Conservation (phyloP, 148 eudicot species). For the Rhododendron simsii region DNA sequence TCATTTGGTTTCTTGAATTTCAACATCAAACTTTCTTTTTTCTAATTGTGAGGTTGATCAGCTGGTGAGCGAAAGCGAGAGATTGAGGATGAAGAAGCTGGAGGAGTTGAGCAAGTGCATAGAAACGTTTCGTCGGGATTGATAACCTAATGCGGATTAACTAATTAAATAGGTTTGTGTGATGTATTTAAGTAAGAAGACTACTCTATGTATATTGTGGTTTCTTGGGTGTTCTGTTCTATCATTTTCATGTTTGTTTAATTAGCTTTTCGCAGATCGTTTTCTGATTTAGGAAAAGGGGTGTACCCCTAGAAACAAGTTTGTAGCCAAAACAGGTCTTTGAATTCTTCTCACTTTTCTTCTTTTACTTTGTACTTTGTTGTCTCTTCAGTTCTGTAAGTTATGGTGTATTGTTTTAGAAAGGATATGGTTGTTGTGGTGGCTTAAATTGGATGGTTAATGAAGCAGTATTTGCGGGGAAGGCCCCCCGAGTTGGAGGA, state of each 20-base stretch:
- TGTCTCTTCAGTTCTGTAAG: conserved; percentile 2
- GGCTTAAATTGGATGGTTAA: not conserved
- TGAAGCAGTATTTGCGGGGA: not conserved
- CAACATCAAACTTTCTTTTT: not conserved
- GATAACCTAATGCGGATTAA: conserved; percentile 15
- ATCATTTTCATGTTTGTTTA: conserved; percentile 21
- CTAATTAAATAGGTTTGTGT: conserved; percentile 52
- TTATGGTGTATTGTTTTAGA: not conserved
- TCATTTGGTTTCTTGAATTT: not conserved
- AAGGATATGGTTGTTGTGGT: not conserved
- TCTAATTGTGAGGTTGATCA: conserved; percentile 20
- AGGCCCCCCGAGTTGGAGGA: not conserved
- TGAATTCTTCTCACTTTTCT: conserved; percentile 10
- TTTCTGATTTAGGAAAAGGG: conserved; percentile 61
- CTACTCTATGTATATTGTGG: conserved; percentile 28
- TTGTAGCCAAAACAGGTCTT: conserved; percentile 50
- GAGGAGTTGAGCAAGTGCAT: conserved; percentile 90
- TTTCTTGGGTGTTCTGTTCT: conserved; percentile 46
- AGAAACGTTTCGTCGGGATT: conserved; percentile 37
- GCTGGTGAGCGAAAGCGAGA: conserved; percentile 90
- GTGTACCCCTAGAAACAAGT: conserved; percentile 45
- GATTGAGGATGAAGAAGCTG: conserved; percentile 78
- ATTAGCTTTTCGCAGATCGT: conserved; percentile 33
- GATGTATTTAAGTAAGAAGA: conserved; percentile 42
- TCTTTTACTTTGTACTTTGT: not conserved